phyloP scores from a whole-genome alignment of 495 filamentous ascomycete species.

The Annulohypoxylon nitens region DNA sequence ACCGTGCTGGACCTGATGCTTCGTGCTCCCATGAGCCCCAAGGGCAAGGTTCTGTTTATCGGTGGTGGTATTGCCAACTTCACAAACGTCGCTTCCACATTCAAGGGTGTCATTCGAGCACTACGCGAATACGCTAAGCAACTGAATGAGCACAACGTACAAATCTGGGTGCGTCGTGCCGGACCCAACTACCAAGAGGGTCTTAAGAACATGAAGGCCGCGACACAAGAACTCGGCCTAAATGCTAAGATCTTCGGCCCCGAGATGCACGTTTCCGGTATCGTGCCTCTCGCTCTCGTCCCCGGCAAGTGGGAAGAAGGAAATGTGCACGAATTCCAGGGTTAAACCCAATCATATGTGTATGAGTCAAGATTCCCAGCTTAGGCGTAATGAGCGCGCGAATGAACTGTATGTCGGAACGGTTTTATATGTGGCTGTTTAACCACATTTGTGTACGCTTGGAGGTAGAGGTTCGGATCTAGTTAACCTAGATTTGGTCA shows the following conservation, averaged over 20 bases:
- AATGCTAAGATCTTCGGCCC: constrained; percentile 97
- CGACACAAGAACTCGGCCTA: constrained; percentile 90
- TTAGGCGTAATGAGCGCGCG: constrained; percentile 34
- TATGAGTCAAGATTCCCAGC: constrained; percentile 32
- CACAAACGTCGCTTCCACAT: constrained; percentile 95
- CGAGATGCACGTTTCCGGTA: constrained; percentile 86
- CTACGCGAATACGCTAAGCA: constrained; percentile 89
- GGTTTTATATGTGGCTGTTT: constrained; percentile 31
- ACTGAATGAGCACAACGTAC: constrained; percentile 95
- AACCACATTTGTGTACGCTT: constrained; percentile 29
- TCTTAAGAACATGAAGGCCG: constrained; percentile 98
- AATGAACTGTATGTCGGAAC: constrained; percentile 30
- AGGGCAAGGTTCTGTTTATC: constrained; percentile 99
- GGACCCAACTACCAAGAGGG: constrained; percentile 99
- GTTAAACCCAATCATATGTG: constrained; percentile 49
- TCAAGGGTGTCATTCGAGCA: constrained; percentile 99
- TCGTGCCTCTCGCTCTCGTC: constrained; percentile 73
- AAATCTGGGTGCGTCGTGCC: constrained; percentile 99
- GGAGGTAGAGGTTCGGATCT: constrained; percentile 38
- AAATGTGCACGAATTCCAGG: constrained; percentile 67
- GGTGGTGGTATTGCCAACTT: constrained; percentile 99
- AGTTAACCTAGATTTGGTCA: constrained; percentile 36
- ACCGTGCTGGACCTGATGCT: constrained; percentile 99
- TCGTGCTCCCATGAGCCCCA: constrained; percentile 82
- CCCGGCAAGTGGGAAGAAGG: constrained; percentile 67